Percentiles rank a stretch among this genome's conserved stretches.
Conservation (phyloP, 2,329 filamentous ascomycete species). For the Mycocentrospora acerina region DNA sequence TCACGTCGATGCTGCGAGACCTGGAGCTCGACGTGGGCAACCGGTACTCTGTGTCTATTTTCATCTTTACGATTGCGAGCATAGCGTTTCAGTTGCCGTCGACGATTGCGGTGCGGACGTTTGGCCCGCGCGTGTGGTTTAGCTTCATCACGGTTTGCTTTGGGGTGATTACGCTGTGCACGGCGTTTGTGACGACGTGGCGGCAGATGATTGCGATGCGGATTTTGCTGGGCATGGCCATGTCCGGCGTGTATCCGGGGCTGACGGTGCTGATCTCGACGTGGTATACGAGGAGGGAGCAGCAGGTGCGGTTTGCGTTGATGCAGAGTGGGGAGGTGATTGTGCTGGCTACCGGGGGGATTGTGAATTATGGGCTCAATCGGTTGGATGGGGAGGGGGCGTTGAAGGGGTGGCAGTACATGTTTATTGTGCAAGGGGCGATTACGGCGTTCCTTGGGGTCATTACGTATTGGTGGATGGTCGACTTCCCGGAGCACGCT, state of each 20-base stretch:
- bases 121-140: constrained; percentile 67
- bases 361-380: constrained; percentile 71
- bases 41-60: constrained; percentile 69
- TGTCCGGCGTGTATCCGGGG: constrained; percentile 49
- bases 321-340: constrained; percentile 66
- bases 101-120: constrained; percentile 64
- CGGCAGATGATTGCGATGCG: constrained; percentile 68
- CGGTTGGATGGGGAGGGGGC: constrained; percentile 58
- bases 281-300: constrained; percentile 66
- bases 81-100: constrained; percentile 70
- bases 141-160: constrained; percentile 61
- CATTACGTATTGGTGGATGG: constrained; percentile 68
- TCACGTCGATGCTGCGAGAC: constrained; percentile 67
- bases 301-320: constrained; percentile 66
- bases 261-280: constrained; percentile 59
- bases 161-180: constrained; percentile 66
- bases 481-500: constrained; percentile 67
- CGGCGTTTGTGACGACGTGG: constrained; percentile 68
- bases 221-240: constrained; percentile 63
- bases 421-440: constrained; percentile 67
- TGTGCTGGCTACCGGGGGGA: constrained; percentile 64
- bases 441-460: constrained; percentile 61
- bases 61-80: constrained; percentile 70
- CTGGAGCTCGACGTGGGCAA: constrained; percentile 62
- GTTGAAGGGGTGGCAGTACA: constrained; percentile 66